Percentiles rank a stretch among this genome's conserved stretches.
Evolutionary conservation across 1,284 basidiomycete species (phyloP).

Genomic region (Ustilago bromivora): DNA sequence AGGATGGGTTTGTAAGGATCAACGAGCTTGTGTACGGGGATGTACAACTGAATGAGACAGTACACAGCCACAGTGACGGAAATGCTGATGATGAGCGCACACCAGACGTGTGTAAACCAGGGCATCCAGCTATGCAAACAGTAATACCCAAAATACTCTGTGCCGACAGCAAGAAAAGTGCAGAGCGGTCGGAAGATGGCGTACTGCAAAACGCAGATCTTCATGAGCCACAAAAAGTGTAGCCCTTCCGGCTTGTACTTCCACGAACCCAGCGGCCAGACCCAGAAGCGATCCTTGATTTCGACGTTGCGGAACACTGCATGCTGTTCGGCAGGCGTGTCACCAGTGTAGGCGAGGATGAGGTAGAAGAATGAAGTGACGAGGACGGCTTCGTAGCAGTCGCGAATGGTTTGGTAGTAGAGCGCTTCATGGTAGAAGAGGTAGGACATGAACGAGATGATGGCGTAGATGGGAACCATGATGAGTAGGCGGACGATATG

Average conservation of each 20-base stretch:
- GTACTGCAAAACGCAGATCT: conserved; percentile 83
- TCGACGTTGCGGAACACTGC: conserved; percentile 74
- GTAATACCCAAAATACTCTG: conserved; percentile 78
- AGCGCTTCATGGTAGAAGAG: conserved; percentile 73
- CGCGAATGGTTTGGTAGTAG: conserved; percentile 67
- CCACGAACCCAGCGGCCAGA: conserved; percentile 78
- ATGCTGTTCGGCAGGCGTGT: conserved; percentile 76
- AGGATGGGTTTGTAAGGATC: conserved; percentile 77
- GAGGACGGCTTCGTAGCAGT: conserved; percentile 65
- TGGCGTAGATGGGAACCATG: conserved; percentile 82
- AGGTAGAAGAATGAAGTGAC: conserved; percentile 81
- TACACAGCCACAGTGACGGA: conserved; percentile 84
- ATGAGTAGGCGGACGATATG: conserved; percentile 77
- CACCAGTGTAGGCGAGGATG: conserved; percentile 79
- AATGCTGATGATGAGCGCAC: conserved; percentile 76
- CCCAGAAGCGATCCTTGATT: conserved; percentile 74
- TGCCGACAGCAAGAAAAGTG: conserved; percentile 76
- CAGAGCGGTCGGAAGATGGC: conserved; percentile 78
- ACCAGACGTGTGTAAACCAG: conserved; percentile 76
- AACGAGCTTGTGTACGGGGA: conserved; percentile 75
- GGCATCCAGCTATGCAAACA: conserved; percentile 80
- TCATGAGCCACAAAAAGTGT: conserved; percentile 81
- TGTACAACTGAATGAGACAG: conserved; percentile 81
- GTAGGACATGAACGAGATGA: conserved; percentile 78
- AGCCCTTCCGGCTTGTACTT: conserved; percentile 75